Conservation (phyloP, 768 basidiomycete species). For the Hygrophoropsis aurantiaca region DNA sequence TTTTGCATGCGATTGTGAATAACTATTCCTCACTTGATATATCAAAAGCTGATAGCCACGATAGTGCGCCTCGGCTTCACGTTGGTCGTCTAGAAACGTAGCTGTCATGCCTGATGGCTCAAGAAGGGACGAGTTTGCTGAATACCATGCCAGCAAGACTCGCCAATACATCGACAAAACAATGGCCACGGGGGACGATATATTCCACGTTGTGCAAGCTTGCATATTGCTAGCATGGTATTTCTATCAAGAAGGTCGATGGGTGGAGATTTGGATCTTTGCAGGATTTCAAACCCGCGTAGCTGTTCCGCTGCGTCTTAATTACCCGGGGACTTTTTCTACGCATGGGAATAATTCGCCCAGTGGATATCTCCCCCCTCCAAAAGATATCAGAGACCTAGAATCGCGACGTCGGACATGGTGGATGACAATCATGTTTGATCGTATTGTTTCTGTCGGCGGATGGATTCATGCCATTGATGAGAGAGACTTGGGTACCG, state of each 20-base stretch:
- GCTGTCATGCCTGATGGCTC: conserved; percentile 71
- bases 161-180: conserved; percentile 85
- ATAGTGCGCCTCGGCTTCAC: conserved; percentile 80
- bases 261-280: conserved; percentile 93
- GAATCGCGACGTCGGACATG: conserved; percentile 81
- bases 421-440: conserved; percentile 91
- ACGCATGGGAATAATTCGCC: conserved; percentile 66
- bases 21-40: conserved; percentile 5
- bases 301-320: conserved; percentile 77
- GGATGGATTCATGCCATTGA: conserved; percentile 88
- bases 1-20: conserved; percentile 87
- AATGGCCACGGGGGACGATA: conserved; percentile 87
- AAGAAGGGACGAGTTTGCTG: conserved; percentile 81
- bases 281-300: conserved; percentile 83
- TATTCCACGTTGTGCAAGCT: conserved; percentile 85
- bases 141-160: conserved; percentile 86
- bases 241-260: conserved; percentile 85
- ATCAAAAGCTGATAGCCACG: conserved; percentile 11
- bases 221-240: conserved; percentile 88
- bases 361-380: conserved; percentile 78
- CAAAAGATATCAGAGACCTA: conserved; percentile 70
- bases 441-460: conserved; percentile 77
- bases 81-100: conserved; percentile 75
- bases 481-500: conserved; percentile 82
- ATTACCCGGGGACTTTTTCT: conserved; percentile 83